A percentile compares a stretch with the other conserved stretches of the same genome.
Evolutionary conservation across 208 protist genomes (phyloP).

Genomic region (Angomonas deanei): DNA sequence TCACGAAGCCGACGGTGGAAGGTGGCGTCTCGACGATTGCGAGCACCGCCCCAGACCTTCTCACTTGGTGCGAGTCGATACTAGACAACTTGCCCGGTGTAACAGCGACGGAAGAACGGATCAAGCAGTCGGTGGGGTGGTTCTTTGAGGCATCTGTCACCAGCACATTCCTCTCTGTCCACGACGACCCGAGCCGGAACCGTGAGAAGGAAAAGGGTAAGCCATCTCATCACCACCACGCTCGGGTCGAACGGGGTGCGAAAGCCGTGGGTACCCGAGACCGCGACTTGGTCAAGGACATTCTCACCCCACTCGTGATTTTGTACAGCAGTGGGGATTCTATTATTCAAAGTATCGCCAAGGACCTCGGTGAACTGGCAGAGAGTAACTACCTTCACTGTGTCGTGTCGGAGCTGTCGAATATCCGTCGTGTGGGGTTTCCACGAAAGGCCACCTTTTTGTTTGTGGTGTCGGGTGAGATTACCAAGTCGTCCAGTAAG

Average conservation of each 20-base stretch:
- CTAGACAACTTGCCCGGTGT: constrained; percentile 37
- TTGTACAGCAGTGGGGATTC: constrained; percentile 23
- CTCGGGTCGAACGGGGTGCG: not conserved
- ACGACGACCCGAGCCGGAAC: not conserved
- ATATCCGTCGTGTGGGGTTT: constrained; percentile 34
- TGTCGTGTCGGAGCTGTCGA: constrained; percentile 27
- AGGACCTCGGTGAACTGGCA: constrained; percentile 22
- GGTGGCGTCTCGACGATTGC: constrained; percentile 22
- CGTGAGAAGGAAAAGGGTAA: not conserved
- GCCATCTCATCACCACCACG: constrained; percentile 2
- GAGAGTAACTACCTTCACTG: constrained; percentile 26
- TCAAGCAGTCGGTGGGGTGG: constrained; percentile 24
- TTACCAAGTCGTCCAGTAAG: constrained; percentile 33
- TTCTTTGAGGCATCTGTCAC: constrained; percentile 27
- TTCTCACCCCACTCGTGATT: constrained; percentile 42
- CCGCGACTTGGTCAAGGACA: constrained; percentile 8
- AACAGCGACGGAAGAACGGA: constrained; percentile 17
- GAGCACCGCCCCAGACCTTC: constrained; percentile 14
- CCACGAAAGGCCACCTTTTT: constrained; percentile 38
- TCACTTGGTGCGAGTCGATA: constrained; percentile 29
- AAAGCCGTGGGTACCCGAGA: not conserved
- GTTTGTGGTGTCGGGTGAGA: constrained; percentile 35
- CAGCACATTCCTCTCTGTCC: constrained; percentile 3
- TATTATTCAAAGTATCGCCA: constrained; percentile 20
- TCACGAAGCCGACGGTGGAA: not conserved